A percentile compares a stretch with the other conserved stretches of the same genome.
Conservation (phyloP, 2,329 filamentous ascomycete species). For the Parastagonospora nodorum region DNA sequence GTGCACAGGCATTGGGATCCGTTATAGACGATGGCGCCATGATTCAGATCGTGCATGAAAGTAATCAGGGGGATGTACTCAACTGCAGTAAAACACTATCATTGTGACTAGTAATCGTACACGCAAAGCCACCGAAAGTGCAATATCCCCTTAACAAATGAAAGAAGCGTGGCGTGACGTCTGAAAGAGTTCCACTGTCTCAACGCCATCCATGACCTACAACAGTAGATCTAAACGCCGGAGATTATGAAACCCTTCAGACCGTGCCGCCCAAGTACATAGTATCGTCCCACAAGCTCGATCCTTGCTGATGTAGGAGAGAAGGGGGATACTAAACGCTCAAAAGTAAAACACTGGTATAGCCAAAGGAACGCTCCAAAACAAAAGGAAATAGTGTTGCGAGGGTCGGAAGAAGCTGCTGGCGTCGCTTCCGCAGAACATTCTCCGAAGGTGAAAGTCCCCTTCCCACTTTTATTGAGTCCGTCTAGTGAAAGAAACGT, state of each 20-base stretch:
- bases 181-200: constrained; percentile 17
- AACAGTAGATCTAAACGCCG: constrained; percentile 30
- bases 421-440: constrained; percentile 11
- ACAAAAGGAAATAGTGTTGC: constrained; percentile 10
- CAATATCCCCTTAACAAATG: constrained; percentile 1
- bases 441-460: constrained; percentile 3
- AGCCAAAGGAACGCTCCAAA: constrained; percentile 12
- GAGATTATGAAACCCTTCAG: constrained; percentile 24
- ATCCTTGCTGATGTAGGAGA: constrained; percentile 14
- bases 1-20: constrained; percentile 2
- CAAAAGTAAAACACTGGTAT: constrained; percentile 5
- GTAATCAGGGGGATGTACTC: constrained; percentile 5
- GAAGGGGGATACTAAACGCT: constrained; percentile 14
- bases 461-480: constrained; percentile 26
- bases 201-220: constrained; percentile 19
- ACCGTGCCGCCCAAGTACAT: constrained; percentile 28
- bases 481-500: constrained; percentile 16
- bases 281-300: constrained; percentile 38
- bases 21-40: background rate
- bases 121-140: constrained; percentile 6
- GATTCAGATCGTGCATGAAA: background rate
- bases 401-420: constrained; percentile 7
- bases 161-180: constrained; percentile 15
- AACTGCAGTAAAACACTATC: constrained; percentile 17
- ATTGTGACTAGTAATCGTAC: constrained; percentile 24